These are phyloP conservation scores for Talaromyces ruber DNA, from an alignment of 495 filamentous ascomycete species.

Conservation along the genomic window DNA sequence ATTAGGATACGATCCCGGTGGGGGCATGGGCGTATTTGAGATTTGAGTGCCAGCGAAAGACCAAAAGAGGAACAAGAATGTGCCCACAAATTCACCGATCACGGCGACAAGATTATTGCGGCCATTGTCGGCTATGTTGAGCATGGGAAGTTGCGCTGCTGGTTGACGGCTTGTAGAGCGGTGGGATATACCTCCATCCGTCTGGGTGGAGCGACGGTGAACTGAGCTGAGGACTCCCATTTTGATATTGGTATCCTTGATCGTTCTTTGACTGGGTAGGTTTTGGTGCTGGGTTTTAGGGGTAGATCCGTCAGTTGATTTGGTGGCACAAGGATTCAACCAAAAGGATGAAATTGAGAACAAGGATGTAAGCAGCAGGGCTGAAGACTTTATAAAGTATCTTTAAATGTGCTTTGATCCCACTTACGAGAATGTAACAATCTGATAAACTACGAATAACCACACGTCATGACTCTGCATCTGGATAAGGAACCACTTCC, in stretches of 20 bases:
- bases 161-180: not conserved
- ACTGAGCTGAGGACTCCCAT: not conserved
- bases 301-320: not conserved
- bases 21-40: constrained; percentile 42
- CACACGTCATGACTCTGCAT: not conserved
- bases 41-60: constrained; percentile 73
- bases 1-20: constrained; percentile 27
- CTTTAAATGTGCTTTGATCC: not conserved
- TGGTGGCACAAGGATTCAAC: not conserved
- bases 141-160: constrained; percentile 25
- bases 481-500: not conserved
- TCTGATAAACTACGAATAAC: not conserved
- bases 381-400: too few species aligned
- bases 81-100: constrained; percentile 68
- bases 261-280: not conserved
- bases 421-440: not conserved
- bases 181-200: not conserved
- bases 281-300: not conserved
- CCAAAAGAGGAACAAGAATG: constrained; percentile 77
- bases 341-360: not conserved
- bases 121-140: constrained; percentile 23
- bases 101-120: constrained; percentile 50
- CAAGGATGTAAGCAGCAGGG: not conserved
- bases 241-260: not conserved
- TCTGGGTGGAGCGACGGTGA: not conserved